Percentiles rank a stretch among this genome's conserved stretches.
Conservation (phyloP, 306 rosid genomes). For the Crataegus laevigata region DNA sequence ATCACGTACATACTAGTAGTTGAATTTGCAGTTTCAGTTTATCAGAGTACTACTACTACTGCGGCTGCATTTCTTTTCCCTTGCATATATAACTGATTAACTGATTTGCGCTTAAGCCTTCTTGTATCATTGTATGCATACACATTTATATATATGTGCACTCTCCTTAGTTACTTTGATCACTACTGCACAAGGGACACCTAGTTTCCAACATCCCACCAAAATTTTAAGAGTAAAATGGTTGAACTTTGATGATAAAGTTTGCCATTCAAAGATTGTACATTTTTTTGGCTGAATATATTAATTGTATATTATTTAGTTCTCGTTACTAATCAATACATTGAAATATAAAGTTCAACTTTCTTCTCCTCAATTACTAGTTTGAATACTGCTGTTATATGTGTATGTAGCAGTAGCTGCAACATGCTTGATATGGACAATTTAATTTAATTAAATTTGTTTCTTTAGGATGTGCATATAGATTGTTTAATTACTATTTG, state of each 20-base stretch:
- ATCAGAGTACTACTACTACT: neutral
- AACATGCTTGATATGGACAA: neutral
- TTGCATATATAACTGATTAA: neutral
- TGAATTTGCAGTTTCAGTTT: neutral
- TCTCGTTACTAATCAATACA: neutral
- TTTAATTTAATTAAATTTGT: too few species aligned
- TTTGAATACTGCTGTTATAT: neutral
- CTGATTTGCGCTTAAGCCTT: too few species aligned
- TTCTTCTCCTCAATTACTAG: neutral
- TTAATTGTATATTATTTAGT: neutral
- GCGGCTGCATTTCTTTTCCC: neutral
- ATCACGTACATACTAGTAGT: neutral
- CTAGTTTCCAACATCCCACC: neutral
- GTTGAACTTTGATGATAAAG: neutral
- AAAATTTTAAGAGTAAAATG: neutral
- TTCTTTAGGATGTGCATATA: constrained; percentile 3
- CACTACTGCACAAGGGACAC: neutral
- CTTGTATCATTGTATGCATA: too few species aligned
- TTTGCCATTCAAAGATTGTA: neutral
- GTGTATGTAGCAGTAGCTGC: neutral
- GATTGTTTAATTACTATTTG: constrained; percentile 25
- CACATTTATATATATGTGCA: too few species aligned
- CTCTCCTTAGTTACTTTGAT: too few species aligned
- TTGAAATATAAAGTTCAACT: neutral
- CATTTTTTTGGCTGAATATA: neutral